These are phyloP conservation scores for Globisporangium irregulare DNA, from an alignment of 352 stramenopile genomes.

Conservation along the genomic window DNA sequence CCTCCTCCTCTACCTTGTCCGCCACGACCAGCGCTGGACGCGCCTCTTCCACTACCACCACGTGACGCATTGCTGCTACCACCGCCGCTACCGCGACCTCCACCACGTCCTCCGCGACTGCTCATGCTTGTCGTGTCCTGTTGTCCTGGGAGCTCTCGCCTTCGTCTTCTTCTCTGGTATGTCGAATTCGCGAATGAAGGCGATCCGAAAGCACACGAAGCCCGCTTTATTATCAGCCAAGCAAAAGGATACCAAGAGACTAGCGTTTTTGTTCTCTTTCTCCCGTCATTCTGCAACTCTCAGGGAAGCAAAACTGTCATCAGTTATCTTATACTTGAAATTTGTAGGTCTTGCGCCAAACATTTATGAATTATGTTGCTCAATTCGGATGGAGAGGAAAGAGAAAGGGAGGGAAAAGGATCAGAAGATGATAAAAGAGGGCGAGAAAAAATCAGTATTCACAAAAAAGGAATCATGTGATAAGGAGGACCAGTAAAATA, in stretches of 20 bases:
- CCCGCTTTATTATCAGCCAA: neutral
- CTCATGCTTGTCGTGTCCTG: constrained; percentile 8
- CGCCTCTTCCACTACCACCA: constrained; percentile 21
- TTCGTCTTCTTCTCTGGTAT: constrained; percentile 1
- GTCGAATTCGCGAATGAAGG: constrained; percentile 6
- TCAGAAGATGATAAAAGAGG: neutral
- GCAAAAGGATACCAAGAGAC: neutral
- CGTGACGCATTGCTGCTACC: neutral
- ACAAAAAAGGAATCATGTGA: neutral
- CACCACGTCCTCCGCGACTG: constrained; percentile 5
- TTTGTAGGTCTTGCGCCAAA: too few species aligned
- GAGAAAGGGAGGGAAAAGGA: neutral
- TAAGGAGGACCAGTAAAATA: neutral
- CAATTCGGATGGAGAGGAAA: neutral
- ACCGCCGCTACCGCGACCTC: constrained; percentile 9
- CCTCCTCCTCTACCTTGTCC: constrained; percentile 12
- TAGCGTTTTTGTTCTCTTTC: neutral
- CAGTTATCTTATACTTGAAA: too few species aligned
- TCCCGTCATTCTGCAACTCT: neutral
- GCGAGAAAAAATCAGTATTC: neutral
- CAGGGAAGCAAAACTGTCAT: neutral
- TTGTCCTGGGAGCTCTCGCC: neutral
- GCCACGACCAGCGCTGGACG: constrained; percentile 8
- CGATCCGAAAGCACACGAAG: neutral
- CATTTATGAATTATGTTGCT: neutral